phyloP scores from a whole-genome alignment of 192 early-diverging fungal species.

The Radiomyces spectabilis region DNA sequence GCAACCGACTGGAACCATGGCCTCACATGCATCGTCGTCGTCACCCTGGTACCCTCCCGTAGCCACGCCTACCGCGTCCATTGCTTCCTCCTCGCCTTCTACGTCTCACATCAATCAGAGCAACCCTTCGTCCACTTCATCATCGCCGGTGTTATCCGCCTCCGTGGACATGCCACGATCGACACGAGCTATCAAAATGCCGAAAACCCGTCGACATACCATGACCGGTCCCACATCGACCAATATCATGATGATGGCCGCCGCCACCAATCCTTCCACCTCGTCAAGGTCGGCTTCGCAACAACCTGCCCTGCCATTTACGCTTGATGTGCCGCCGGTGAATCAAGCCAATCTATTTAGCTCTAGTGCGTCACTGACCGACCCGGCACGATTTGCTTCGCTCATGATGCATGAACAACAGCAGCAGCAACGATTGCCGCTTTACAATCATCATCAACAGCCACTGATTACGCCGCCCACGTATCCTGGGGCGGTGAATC shows the following conservation, averaged over 20 bases:
- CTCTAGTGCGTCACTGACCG: constrained; percentile 4
- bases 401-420: background rate
- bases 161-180: background rate
- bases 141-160: constrained; percentile 1
- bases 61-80: background rate
- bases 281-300: background rate
- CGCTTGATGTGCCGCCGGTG: background rate
- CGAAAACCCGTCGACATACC: background rate
- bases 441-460: constrained; percentile 3
- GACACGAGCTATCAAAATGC: background rate
- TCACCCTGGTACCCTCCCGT: background rate
- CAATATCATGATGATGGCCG: background rate
- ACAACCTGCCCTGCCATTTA: background rate
- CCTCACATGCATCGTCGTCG: too few relatives aligned
- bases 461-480: background rate
- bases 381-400: background rate
- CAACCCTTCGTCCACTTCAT: constrained; percentile 8
- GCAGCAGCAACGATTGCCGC: constrained; percentile 1
- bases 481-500: too few relatives aligned
- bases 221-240: background rate
- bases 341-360: background rate
- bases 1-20: too few relatives aligned
- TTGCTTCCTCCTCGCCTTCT: background rate
- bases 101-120: background rate
- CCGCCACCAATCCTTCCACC: background rate